Conservation (phyloP, 2,329 filamentous ascomycete species). For the Penicillium capsulatum region DNA sequence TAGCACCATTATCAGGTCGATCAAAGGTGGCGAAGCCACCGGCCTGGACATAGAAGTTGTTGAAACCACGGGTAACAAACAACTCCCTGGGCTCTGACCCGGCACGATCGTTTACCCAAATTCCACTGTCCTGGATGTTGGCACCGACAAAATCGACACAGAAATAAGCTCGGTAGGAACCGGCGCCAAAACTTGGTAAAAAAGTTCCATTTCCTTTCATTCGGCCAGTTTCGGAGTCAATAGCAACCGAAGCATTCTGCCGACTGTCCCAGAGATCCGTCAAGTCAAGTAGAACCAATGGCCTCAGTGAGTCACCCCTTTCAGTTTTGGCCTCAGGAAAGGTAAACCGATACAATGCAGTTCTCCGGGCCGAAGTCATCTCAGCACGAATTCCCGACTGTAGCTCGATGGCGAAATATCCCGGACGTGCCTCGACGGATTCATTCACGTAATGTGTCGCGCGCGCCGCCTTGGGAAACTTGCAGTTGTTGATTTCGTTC, state of each 20-base stretch:
- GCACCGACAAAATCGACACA: conserved; percentile 62
- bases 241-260: conserved; percentile 53
- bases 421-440: conserved; percentile 55
- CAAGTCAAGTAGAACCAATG: conserved; percentile 60
- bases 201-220: conserved; percentile 59
- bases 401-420: conserved; percentile 59
- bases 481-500: conserved; percentile 58
- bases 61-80: conserved; percentile 53
- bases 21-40: conserved; percentile 61
- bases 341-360: conserved; percentile 61
- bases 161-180: conserved; percentile 57
- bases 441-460: conserved; percentile 45
- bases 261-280: conserved; percentile 59
- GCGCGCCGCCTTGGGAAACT: conserved; percentile 53
- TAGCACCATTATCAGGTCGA: conserved; percentile 44
- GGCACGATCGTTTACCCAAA: conserved; percentile 59
- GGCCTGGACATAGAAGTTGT: conserved; percentile 51
- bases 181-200: conserved; percentile 59
- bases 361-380: conserved; percentile 60
- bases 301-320: conserved; percentile 37
- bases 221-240: conserved; percentile 53
- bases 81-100: conserved; percentile 49
- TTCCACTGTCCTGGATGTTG: conserved; percentile 53
- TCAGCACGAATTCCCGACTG: conserved; percentile 55
- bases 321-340: conserved; percentile 46